Evolutionary conservation across 768 basidiomycete genomes (phyloP).

Genomic region (Tricholoma hemisulphureum): DNA sequence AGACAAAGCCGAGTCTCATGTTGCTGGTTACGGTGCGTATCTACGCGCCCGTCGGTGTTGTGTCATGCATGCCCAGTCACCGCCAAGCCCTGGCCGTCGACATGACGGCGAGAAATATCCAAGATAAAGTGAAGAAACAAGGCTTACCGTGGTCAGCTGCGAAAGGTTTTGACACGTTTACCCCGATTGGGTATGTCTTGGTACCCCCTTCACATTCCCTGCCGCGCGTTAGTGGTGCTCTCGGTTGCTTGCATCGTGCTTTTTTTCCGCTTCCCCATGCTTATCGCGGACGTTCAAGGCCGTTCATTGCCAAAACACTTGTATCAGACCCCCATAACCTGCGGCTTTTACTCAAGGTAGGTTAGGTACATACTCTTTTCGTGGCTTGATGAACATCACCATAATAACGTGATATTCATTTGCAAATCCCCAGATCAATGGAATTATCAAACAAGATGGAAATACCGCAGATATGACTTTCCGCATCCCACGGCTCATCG

Average conservation of each 20-base stretch:
- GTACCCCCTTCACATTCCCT: conserved; percentile 2
- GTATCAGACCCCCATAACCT: conserved; percentile 76
- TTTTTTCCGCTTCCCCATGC: background rate
- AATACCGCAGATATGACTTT: conserved; percentile 91
- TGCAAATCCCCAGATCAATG: conserved; percentile 67
- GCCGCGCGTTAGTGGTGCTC: background rate
- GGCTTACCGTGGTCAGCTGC: conserved; percentile 98
- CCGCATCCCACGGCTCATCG: conserved; percentile 81
- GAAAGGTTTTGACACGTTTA: conserved; percentile 97
- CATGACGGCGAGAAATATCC: conserved; percentile 95
- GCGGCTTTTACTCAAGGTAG: conserved; percentile 73
- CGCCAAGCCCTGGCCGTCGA: conserved; percentile 84
- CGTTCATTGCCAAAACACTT: conserved; percentile 75
- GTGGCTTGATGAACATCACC: background rate
- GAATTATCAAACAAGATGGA: conserved; percentile 77
- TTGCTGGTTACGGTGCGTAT: conserved; percentile 87
- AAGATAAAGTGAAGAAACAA: conserved; percentile 87
- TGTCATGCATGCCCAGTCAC: background rate
- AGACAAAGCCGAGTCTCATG: conserved; percentile 66
- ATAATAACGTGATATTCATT: background rate
- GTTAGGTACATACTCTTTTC: no score
- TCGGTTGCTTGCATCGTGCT: background rate
- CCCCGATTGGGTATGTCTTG: conserved; percentile 72
- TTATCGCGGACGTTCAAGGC: conserved; percentile 36
- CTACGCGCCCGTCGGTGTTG: background rate